Evolutionary conservation across 768 basidiomycete genomes (phyloP).

Genomic region (Kwoniella europaea): DNA sequence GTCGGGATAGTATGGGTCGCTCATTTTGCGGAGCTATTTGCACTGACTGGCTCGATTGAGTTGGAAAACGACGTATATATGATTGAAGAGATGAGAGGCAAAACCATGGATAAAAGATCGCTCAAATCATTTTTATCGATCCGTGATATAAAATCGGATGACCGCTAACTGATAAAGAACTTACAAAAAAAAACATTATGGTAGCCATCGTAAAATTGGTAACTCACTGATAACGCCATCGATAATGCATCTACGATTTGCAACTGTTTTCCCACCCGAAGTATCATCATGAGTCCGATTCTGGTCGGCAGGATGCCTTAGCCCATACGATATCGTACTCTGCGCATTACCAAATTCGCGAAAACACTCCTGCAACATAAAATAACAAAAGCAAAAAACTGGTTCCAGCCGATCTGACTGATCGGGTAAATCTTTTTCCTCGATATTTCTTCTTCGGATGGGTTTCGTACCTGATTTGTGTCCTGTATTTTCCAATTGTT

Average conservation of each 20-base stretch:
- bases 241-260: constrained; percentile 61
- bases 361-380: neutral
- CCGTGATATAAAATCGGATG: neutral
- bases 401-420: neutral
- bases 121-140: neutral
- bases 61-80: too few relatives aligned
- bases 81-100: too few relatives aligned
- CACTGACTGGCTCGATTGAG: neutral
- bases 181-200: neutral
- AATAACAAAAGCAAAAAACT: neutral
- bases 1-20: neutral
- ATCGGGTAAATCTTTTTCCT: neutral
- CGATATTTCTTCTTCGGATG: neutral
- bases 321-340: too few relatives aligned
- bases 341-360: neutral
- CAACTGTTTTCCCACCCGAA: neutral
- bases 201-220: neutral
- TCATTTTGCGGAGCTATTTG: neutral
- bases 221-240: constrained; percentile 22
- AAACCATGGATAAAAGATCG: neutral
- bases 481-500: too few relatives aligned
- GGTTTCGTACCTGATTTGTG: too few relatives aligned
- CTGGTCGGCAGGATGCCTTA: too few relatives aligned
- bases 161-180: neutral
- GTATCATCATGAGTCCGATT: too few relatives aligned